Evolutionary conservation across 768 basidiomycete genomes (phyloP).

Genomic region (Tricholoma matsutake): DNA sequence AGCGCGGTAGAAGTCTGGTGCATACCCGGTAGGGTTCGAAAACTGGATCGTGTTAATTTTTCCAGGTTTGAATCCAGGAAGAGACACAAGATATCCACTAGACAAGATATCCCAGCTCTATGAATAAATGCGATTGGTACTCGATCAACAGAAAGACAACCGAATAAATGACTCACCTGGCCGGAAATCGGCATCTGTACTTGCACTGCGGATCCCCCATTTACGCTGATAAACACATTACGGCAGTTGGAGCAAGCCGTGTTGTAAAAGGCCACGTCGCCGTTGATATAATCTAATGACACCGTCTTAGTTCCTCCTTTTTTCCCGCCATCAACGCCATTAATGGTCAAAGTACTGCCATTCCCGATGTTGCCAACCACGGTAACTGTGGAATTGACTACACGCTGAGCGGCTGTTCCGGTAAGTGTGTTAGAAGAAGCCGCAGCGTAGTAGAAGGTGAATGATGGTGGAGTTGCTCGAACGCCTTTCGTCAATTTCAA

Average conservation of each 20-base stretch:
- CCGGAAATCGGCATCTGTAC: constrained; percentile 47
- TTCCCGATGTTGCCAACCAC: constrained; percentile 41
- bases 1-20: constrained; percentile 42
- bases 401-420: constrained; percentile 33
- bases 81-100: constrained; percentile 37
- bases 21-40: constrained; percentile 39
- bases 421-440: constrained; percentile 27
- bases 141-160: neutral
- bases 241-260: constrained; percentile 48
- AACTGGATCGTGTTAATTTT: constrained; percentile 43
- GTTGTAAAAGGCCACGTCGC: constrained; percentile 39
- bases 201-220: constrained; percentile 40
- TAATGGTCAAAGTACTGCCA: constrained; percentile 42
- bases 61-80: constrained; percentile 42
- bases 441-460: constrained; percentile 35
- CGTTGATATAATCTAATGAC: constrained; percentile 47
- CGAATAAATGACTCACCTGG: constrained; percentile 32
- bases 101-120: constrained; percentile 47
- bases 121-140: neutral
- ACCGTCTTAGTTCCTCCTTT: constrained; percentile 41
- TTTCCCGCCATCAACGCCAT: constrained; percentile 38
- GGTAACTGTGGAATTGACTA: constrained; percentile 30
- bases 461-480: constrained; percentile 22
- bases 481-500: constrained; percentile 34
- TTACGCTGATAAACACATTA: constrained; percentile 44